These are phyloP conservation scores for Rhodotorula toruloides DNA, from an alignment of 768 basidiomycete genomes.

Conservation along the genomic window DNA sequence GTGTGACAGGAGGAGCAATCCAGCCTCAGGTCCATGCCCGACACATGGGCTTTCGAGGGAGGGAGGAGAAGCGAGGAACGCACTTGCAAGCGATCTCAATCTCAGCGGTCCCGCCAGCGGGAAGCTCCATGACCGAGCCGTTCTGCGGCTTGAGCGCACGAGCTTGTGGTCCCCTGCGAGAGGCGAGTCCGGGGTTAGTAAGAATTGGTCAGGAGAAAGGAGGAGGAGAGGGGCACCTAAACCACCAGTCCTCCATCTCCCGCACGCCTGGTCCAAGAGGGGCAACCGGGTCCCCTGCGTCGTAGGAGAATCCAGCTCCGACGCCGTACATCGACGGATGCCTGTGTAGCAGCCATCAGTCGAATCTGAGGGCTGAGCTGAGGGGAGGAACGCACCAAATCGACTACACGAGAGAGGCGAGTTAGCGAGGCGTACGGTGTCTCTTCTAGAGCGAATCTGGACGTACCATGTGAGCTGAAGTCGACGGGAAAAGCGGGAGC, in stretches of 20 bases:
- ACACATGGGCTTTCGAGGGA: too few relatives aligned
- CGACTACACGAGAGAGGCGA: background rate
- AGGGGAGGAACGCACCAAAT: constrained; percentile 6
- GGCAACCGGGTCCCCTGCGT: background rate
- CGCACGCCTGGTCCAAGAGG: constrained; percentile 15
- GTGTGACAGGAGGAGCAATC: too few relatives aligned
- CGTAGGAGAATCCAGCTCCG: background rate
- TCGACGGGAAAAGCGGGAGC: background rate
- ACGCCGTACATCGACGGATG: constrained; percentile 34
- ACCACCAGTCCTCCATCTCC: constrained; percentile 38
- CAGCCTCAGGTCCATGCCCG: too few relatives aligned
- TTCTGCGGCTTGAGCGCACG: constrained; percentile 22
- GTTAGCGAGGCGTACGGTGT: background rate
- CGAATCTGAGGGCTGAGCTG: background rate
- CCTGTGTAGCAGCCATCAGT: background rate
- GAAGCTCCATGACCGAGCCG: constrained; percentile 34
- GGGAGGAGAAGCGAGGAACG: background rate
- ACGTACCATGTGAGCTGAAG: constrained; percentile 23
- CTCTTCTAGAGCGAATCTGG: background rate
- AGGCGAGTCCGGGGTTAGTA: background rate
- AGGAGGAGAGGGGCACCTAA: constrained; percentile 2
- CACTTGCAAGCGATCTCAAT: constrained; percentile 42
- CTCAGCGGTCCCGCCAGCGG: constrained; percentile 36
- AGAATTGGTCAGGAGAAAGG: too few relatives aligned
- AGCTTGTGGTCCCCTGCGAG: background rate